phyloP scores from a whole-genome alignment of 495 filamentous ascomycete species.

The Apiosordaria backusii region DNA sequence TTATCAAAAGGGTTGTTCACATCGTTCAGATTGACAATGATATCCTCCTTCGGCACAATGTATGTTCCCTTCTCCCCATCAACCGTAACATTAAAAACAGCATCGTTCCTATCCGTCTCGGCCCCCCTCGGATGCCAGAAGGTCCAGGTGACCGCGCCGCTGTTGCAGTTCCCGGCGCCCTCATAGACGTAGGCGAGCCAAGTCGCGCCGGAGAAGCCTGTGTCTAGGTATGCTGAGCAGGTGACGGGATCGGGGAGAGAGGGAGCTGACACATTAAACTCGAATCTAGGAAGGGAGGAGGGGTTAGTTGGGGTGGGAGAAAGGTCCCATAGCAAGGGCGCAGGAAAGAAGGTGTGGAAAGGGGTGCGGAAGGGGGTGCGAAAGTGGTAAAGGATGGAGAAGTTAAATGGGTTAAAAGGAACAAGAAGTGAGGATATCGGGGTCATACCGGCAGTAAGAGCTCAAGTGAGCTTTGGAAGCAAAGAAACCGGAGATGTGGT shows the following conservation, averaged over 20 bases:
- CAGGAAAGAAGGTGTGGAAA: neutral
- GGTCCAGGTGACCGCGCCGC: constrained; percentile 10
- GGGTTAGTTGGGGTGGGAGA: neutral
- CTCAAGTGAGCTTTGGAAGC: constrained; percentile 11
- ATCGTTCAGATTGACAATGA: neutral
- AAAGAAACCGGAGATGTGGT: constrained; percentile 13
- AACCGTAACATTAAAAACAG: constrained; percentile 12
- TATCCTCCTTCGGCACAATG: constrained; percentile 12
- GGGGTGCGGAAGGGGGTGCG: neutral
- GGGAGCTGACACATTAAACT: constrained; percentile 7
- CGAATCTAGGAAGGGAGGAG: neutral
- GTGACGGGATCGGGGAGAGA: neutral
- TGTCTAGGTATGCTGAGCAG: constrained; percentile 9
- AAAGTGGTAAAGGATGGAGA: too few species aligned
- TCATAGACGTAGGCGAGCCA: constrained; percentile 9
- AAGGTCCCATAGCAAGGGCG: neutral
- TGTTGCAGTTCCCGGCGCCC: constrained; percentile 8
- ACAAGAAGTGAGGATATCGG: too few species aligned
- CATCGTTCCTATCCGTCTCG: constrained; percentile 3
- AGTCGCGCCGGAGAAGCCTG: constrained; percentile 14
- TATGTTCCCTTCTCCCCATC: constrained; percentile 9
- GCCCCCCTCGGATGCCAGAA: constrained; percentile 7
- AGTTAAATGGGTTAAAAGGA: neutral
- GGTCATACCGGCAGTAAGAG: constrained; percentile 9
- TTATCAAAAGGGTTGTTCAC: neutral